These are phyloP conservation scores for Scedosporium aurantiacum DNA, from an alignment of 2,329 filamentous ascomycete genomes.

Conservation along the genomic window DNA sequence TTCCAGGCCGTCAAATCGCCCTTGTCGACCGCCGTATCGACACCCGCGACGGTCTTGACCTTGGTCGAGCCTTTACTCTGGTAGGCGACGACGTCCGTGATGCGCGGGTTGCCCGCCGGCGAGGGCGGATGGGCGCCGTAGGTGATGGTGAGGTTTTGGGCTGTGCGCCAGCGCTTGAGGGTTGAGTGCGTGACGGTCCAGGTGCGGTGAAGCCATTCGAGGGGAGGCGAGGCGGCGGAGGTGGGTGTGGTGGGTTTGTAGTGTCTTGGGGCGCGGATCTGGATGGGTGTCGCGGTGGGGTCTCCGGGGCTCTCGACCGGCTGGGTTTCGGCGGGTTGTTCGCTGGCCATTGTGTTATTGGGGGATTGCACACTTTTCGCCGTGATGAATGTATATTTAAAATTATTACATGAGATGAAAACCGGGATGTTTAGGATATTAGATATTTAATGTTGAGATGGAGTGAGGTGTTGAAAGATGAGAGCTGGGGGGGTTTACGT, in stretches of 20 bases:
- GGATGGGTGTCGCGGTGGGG: neutral
- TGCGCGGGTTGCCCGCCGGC: slow-evolving; percentile 28
- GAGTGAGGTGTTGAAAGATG: neutral
- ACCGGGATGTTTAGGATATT: neutral
- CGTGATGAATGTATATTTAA: neutral
- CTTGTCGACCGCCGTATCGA: slow-evolving; percentile 40
- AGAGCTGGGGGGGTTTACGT: neutral
- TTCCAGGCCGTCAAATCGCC: slow-evolving; percentile 42
- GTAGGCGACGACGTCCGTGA: slow-evolving; percentile 67
- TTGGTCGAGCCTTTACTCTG: slow-evolving; percentile 38
- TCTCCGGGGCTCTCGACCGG: neutral
- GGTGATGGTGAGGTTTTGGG: slow-evolving; percentile 70
- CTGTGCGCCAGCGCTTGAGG: slow-evolving; percentile 68
- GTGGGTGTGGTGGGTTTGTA: neutral
- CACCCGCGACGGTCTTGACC: slow-evolving; percentile 51
- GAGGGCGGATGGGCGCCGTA: slow-evolving; percentile 46
- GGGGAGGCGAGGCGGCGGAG: slow-evolving; percentile 27
- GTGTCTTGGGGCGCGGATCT: slow-evolving; percentile 3
- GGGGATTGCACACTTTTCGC: neutral
- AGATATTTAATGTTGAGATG: neutral
- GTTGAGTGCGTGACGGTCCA: slow-evolving; percentile 70
- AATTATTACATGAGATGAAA: neutral
- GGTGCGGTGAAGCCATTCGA: slow-evolving; percentile 51
- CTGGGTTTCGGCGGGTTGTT: neutral
- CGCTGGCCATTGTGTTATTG: neutral